phyloP scores from a whole-genome alignment of 345 rosid genomes.

The Nephelium lappaceum region DNA sequence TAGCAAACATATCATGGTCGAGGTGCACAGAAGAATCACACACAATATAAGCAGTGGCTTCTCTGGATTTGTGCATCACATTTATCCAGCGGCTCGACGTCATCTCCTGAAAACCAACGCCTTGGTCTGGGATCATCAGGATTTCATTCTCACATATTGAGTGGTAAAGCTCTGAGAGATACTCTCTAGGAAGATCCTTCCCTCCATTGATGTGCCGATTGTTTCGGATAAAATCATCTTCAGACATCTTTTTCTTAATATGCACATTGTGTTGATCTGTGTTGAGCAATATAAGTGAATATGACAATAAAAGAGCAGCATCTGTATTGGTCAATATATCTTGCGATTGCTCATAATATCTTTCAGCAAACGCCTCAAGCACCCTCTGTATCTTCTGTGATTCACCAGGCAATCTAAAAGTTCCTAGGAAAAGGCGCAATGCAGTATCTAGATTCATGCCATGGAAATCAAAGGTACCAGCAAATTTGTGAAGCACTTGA shows the following conservation, averaged over 20 bases:
- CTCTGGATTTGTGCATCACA: conserved; percentile 65
- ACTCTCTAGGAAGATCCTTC: conserved; percentile 70
- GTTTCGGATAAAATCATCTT: conserved; percentile 74
- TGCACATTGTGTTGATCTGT: conserved; percentile 79
- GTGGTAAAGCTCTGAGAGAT: conserved; percentile 62
- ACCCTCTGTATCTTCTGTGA: conserved; percentile 84
- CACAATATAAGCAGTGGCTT: conserved; percentile 50
- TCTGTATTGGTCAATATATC: conserved; percentile 58
- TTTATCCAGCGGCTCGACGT: conserved; percentile 68
- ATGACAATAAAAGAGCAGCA: conserved; percentile 73
- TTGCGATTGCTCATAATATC: conserved; percentile 81
- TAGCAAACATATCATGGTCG: conserved; percentile 67
- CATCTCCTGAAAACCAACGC: conserved; percentile 56
- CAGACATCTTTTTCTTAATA: conserved; percentile 81
- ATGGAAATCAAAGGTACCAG: conserved; percentile 65
- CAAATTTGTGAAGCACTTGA: conserved; percentile 77
- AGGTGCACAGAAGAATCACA: conserved; percentile 55
- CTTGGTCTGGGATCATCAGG: conserved; percentile 70
- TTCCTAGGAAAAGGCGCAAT: conserved; percentile 71
- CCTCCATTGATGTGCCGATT: conserved; percentile 73
- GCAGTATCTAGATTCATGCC: conserved; percentile 72
- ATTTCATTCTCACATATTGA: conserved; percentile 76
- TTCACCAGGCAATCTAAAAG: conserved; percentile 81
- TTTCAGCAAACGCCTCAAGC: conserved; percentile 80
- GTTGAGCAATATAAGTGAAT: conserved; percentile 72